Evolutionary conservation across 805 yeast species (phyloP).

Genomic region (Candida chauliodis): DNA sequence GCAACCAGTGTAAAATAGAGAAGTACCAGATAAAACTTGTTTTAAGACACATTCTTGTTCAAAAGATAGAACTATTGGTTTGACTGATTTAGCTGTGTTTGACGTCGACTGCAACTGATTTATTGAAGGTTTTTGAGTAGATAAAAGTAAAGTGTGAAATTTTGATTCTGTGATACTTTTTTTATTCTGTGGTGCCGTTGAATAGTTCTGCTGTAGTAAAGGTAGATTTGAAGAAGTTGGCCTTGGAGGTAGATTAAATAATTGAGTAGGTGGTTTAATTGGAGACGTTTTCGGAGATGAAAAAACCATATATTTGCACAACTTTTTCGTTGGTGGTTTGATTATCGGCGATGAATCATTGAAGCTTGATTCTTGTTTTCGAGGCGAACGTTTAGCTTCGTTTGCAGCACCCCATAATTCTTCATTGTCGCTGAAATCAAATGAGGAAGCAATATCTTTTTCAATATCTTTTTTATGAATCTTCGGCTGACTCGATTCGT

Average conservation of each 20-base stretch:
- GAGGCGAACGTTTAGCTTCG: background rate
- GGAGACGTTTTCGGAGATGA: slow-evolving; percentile 6
- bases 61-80: slow-evolving; percentile 34
- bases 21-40: slow-evolving; percentile 59
- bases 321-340: slow-evolving; percentile 2
- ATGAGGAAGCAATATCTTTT: background rate
- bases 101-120: background rate
- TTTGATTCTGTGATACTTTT: background rate
- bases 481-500: background rate
- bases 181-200: background rate
- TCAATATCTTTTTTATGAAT: background rate
- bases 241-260: background rate
- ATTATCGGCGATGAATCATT: background rate
- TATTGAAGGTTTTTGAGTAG: slow-evolving; percentile 6
- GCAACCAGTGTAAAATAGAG: slow-evolving; percentile 90
- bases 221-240: background rate
- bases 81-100: slow-evolving; percentile 18
- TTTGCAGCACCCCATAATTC: slow-evolving; percentile 3
- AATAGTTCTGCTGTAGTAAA: background rate
- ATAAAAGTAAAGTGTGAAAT: slow-evolving; percentile 4
- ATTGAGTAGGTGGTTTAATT: background rate
- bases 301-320: slow-evolving; percentile 1
- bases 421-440: slow-evolving; percentile 10
- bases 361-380: background rate
- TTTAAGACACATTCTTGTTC: slow-evolving; percentile 69